Conservation (phyloP, 1,284 basidiomycete species). For the Microbotryomycetes sp. region DNA sequence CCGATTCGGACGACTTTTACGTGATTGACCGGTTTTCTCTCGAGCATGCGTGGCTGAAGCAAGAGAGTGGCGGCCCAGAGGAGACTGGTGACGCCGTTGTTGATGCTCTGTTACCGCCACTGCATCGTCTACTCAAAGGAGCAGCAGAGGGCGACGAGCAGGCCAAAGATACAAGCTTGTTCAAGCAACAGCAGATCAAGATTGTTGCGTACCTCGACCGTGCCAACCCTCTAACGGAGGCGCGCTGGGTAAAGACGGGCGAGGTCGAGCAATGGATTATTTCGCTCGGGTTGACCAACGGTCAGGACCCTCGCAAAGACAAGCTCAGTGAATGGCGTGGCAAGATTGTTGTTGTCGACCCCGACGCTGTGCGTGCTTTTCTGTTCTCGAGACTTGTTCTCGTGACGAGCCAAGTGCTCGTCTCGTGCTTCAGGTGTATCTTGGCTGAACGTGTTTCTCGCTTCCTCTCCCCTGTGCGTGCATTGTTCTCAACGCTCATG, state of each 20-base stretch:
- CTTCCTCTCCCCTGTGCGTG: background rate
- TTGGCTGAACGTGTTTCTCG: background rate
- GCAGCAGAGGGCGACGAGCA: background rate
- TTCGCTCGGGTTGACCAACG: conserved; percentile 61
- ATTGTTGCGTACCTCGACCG: conserved; percentile 64
- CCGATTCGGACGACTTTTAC: conserved; percentile 46
- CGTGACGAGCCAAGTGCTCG: background rate
- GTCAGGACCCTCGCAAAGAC: conserved; percentile 32
- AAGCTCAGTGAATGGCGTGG: conserved; percentile 63
- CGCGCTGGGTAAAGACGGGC: conserved; percentile 90
- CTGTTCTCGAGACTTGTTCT: background rate
- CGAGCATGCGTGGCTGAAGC: conserved; percentile 23
- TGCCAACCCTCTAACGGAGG: conserved; percentile 78
- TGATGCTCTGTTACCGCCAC: conserved; percentile 33
- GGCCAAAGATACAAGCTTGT: background rate
- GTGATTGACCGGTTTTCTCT: conserved; percentile 32
- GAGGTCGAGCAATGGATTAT: conserved; percentile 87
- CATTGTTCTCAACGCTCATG: background rate
- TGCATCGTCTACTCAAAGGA: conserved; percentile 29
- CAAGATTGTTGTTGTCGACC: conserved; percentile 84
- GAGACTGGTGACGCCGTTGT: background rate
- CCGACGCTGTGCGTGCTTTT: conserved; percentile 69
- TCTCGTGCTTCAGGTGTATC: background rate
- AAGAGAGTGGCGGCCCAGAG: background rate
- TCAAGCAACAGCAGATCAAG: conserved; percentile 32